These are phyloP conservation scores for Alternaria arbusti DNA, from an alignment of 2,329 filamentous ascomycete genomes.

Conservation along the genomic window DNA sequence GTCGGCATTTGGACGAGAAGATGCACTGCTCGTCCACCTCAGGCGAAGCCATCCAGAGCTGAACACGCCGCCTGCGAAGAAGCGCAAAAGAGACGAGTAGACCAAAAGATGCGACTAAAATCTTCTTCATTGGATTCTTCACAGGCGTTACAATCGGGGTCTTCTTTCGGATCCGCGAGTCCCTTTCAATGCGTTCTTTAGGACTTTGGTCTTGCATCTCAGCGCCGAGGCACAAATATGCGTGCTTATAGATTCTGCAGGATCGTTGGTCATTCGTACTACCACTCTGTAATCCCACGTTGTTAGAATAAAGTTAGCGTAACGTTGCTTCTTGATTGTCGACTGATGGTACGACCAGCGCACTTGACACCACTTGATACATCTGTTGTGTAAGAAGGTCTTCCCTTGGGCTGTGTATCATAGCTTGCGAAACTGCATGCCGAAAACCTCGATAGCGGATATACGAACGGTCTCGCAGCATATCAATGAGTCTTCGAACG, in stretches of 20 bases:
- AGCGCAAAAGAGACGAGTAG: neutral
- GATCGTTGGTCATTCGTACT: neutral
- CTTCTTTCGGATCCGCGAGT: neutral
- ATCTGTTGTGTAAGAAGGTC: neutral
- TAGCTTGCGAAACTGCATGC: neutral
- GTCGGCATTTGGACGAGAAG: neutral
- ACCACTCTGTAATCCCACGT: neutral
- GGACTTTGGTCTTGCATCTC: neutral
- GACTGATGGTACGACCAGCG: neutral
- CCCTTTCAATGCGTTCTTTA: neutral
- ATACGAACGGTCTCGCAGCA: neutral
- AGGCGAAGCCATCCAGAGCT: slow-evolving; percentile 2
- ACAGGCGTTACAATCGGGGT: neutral
- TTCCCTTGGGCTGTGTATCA: neutral
- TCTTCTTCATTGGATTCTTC: neutral
- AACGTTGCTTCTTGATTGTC: slow-evolving; percentile 1
- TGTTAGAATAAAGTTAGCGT: slow-evolving; percentile 5
- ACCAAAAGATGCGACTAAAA: neutral
- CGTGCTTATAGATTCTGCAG: neutral
- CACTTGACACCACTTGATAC: neutral
- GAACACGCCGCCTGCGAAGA: neutral
- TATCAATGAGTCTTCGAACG: neutral
- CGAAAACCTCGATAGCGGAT: neutral
- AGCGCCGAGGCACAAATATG: neutral
- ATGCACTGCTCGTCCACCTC: neutral